A percentile compares a stretch with the other conserved stretches of the same genome.
phyloP scores from a whole-genome alignment of 257 asterid species.

The Euphrasia confusa region DNA sequence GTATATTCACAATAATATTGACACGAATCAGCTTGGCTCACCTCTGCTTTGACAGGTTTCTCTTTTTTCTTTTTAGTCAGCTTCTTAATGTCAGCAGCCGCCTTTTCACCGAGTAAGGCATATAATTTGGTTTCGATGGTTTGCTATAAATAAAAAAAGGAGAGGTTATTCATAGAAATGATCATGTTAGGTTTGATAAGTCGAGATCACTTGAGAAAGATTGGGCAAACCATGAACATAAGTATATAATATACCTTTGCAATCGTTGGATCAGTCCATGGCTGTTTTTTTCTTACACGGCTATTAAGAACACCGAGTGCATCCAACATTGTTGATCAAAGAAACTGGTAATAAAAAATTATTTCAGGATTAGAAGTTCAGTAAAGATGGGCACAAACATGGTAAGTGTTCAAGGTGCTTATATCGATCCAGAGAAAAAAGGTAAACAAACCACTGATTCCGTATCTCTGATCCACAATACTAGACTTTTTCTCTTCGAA shows the following conservation, averaged over 20 bases:
- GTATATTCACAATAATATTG: conserved; percentile 7
- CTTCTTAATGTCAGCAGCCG: conserved; percentile 83
- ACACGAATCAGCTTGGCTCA: conserved; percentile 26
- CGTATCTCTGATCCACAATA: conserved; percentile 77
- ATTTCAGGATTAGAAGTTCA: not conserved
- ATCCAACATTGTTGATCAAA: conserved; percentile 18
- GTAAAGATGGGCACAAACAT: conserved; percentile 6
- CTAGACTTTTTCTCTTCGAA: conserved; percentile 58
- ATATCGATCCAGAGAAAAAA: not conserved
- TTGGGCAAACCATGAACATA: not conserved
- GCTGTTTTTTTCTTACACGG: conserved; percentile 72
- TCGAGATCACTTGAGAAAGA: not conserved
- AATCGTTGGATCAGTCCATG: conserved; percentile 90
- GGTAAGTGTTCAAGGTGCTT: not conserved
- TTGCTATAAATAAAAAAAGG: conserved; percentile 44
- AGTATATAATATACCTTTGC: conserved; percentile 54
- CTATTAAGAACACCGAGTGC: conserved; percentile 83
- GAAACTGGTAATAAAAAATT: conserved; percentile 7
- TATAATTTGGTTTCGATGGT: conserved; percentile 62
- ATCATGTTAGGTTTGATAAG: conserved; percentile 9
- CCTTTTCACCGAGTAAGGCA: conserved; percentile 75
- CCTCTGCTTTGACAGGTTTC: conserved; percentile 76
- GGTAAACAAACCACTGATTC: conserved; percentile 65
- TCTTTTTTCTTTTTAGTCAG: conserved; percentile 88
- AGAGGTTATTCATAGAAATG: not conserved